Base-by-base conservation (phyloP, 495 filamentous ascomycete genomes). In the Annulohypoxylon stygium region DNA sequence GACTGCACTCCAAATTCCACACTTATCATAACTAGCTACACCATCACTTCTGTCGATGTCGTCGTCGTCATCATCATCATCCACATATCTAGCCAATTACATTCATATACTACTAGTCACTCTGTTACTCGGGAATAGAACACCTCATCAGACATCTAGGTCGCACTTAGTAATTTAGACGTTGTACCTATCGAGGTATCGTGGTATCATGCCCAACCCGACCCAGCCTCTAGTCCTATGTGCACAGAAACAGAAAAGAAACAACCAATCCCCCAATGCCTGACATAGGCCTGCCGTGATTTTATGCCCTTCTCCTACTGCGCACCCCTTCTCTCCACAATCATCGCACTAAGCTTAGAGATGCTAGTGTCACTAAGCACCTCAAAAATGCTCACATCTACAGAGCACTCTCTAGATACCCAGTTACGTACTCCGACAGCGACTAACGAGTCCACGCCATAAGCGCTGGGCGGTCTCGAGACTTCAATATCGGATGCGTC, bases 391-490 rank as follows among this genome's bases (percentile, higher is more conserved):
- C 71, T 73, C 53, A 76, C 70, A 18, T 73, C 71, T 16, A 43
- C 70, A 16, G 70, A 67, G 34, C 67, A 74, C 48, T 74, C 67
- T 14, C 70, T 55, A 12, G 59, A 67, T 3, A 76, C 67, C 74
- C 74, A 76, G 37, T 68, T 67, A 10, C 67, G 70, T 12, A 74
- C 54, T 9, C 65, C 61, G n/a, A 79, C 73, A 25, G 77, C 75
- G 12, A 74, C 70, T 0, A 79, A 60, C 6, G 77, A 77, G 67
- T 79, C 77, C 16, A 79, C 73, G n/a, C 77, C 77, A 48, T 77
- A 78, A 11, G 70, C 68, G 14, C 55, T 75, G 9, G 72, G 61
- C 7, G 76, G 71, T 58, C 58, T 69, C 7, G 74, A 61, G 16
- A 70, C 54, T 48, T 69, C 65, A 12, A 78, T 58, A 5, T 77